Base-by-base conservation (phyloP, 1,284 basidiomycete genomes). In the Moesziomyces aphidis region DNA sequence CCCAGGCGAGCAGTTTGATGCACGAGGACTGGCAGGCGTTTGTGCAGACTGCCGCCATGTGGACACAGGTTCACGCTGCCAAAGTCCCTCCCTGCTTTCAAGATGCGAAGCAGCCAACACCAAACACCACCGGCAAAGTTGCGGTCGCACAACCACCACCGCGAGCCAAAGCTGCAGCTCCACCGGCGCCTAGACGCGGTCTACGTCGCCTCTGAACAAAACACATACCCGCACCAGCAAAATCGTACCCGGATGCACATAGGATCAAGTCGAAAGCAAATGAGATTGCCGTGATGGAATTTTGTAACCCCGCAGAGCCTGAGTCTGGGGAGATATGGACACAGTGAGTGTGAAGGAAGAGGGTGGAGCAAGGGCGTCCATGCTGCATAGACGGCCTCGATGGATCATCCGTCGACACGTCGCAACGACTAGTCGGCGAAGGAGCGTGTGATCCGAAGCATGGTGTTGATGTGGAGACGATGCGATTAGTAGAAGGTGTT, bases 1-100 rank as follows among this genome's bases (percentile, higher is more conserved):
- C 97, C 83, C 94, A 96, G 85, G 94, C 95, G 0, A 94, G 94
- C 19, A 95, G 94, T 84, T 88, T 96, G 60, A 86, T 97, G 51
- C 87, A 95, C 52, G 95, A 96, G 83, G 91, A 71, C 13, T 76
- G 65, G 57, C 95, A 95, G 85, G 89, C 91, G 47, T 91, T 89
- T 77, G 96, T 94, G 80, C 93, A 90, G 57, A 89, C 92, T 49
- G 93, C 93, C 19, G 89, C 88, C 81, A 87, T 94, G 44, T 92
- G 93, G 78, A 94, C 92, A n/a, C 90, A 89, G 71, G 91, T 95
- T 15, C 93, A 94, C 82, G 93, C 93, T 24, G 91, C 89, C n/a
- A 87, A 63, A 24, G 21, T 21, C 24, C 70, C 64, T 0, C 26
- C 34, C n/a, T 66, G 59, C 24, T 64, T 72, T 34, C 31, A 34